Conservation (phyloP, 2,329 filamentous ascomycete species). For the Phialophora macrospora region DNA sequence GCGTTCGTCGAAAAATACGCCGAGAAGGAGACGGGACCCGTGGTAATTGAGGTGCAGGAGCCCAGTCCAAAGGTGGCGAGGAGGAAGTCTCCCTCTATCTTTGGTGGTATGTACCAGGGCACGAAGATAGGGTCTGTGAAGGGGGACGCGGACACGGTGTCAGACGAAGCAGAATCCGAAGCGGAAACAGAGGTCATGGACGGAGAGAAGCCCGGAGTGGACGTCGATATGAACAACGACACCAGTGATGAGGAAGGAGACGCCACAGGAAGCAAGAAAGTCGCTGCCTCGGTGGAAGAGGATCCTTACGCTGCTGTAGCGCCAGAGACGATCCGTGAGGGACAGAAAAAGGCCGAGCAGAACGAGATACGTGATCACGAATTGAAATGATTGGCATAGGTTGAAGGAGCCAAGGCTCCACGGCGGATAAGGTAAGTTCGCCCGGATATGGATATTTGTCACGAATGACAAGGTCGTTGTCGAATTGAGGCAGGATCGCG, state of each 20-base stretch:
- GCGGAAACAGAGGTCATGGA: conserved; percentile 39
- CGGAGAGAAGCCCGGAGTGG: conserved; percentile 14
- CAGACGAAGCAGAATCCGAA: conserved; percentile 29
- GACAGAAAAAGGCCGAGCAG: conserved; percentile 27
- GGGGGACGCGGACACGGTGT: conserved; percentile 29
- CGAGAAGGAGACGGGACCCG: conserved; percentile 34
- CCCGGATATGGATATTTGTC: neutral
- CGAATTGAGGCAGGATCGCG: neutral
- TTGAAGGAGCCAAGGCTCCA: neutral
- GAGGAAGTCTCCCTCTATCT: conserved; percentile 24
- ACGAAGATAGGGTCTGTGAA: conserved; percentile 13
- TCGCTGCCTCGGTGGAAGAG: neutral
- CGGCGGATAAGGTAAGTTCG: neutral
- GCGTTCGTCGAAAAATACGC: conserved; percentile 70
- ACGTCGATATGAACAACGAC: neutral
- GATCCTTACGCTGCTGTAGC: conserved; percentile 37
- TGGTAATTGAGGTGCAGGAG: conserved; percentile 31
- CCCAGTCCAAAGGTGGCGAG: conserved; percentile 35
- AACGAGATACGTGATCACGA: conserved; percentile 24
- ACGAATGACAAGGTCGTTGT: neutral
- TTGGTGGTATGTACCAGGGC: conserved; percentile 24
- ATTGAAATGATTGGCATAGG: conserved; percentile 18
- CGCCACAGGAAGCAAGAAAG: neutral
- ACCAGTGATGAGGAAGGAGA: neutral
- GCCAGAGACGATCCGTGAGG: conserved; percentile 30